These are phyloP conservation scores for Lotmaria passim DNA, from an alignment of 208 protist genomes.

Conservation along the genomic window DNA sequence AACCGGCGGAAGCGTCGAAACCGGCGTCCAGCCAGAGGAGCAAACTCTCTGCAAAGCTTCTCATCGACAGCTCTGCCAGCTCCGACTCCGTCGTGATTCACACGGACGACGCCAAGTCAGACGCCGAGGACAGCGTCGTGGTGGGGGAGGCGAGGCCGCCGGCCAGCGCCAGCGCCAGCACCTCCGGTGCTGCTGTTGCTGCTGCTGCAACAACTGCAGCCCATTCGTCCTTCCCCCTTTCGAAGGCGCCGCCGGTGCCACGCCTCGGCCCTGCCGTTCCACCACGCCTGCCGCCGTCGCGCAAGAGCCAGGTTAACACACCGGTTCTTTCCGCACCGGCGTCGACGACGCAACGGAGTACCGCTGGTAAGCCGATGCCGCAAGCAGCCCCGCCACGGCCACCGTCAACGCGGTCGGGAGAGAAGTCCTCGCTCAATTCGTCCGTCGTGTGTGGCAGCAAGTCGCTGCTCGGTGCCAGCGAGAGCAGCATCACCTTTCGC, in stretches of 20 bases:
- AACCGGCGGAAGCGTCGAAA: neutral
- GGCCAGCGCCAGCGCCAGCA: neutral
- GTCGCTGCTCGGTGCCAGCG: neutral
- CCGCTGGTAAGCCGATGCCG: neutral
- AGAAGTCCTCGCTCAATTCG: slow-evolving; percentile 6
- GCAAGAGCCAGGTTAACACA: neutral
- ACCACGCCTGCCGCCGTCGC: slow-evolving; percentile 9
- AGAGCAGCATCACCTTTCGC: slow-evolving; percentile 5
- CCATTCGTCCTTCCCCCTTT: neutral
- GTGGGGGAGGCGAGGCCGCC: neutral
- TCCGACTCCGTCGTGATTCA: slow-evolving; percentile 27
- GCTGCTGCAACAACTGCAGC: neutral
- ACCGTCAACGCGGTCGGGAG: neutral
- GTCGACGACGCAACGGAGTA: neutral
- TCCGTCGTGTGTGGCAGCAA: slow-evolving; percentile 2
- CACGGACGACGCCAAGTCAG: slow-evolving; percentile 3
- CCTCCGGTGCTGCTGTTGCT: too few species aligned
- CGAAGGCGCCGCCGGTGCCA: neutral
- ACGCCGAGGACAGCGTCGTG: slow-evolving; percentile 6
- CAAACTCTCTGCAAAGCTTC: slow-evolving; percentile 24
- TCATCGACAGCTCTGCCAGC: slow-evolving; percentile 16
- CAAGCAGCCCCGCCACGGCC: neutral
- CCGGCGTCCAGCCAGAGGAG: neutral
- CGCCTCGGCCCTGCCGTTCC: neutral
- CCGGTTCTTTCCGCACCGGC: slow-evolving; percentile 1